Conservation (phyloP, 2,329 filamentous ascomycete genomes). For the Diplodia corticola region DNA sequence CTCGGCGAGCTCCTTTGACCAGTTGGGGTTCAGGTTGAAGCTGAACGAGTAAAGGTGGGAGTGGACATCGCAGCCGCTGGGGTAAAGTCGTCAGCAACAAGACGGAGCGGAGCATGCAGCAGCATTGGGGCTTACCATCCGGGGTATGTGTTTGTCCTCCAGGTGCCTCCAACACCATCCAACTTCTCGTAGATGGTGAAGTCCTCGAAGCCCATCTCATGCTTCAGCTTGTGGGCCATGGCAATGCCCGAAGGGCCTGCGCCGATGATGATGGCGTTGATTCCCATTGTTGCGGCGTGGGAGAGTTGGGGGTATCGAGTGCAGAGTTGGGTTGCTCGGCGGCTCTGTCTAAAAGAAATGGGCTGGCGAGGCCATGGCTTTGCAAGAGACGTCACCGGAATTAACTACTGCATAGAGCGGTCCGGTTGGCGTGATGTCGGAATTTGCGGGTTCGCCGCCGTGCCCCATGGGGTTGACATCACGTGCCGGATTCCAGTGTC, state of each 20-base stretch:
- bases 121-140: slow-evolving; percentile 30
- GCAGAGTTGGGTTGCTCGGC: background rate
- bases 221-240: slow-evolving; percentile 37
- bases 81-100: slow-evolving; percentile 15
- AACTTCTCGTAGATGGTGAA: slow-evolving; percentile 39
- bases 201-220: slow-evolving; percentile 34
- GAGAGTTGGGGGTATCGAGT: background rate
- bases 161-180: slow-evolving; percentile 35
- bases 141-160: slow-evolving; percentile 36
- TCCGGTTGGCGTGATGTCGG: too few species aligned
- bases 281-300: background rate
- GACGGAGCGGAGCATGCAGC: slow-evolving; percentile 25
- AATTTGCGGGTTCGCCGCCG: too few species aligned
- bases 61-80: background rate
- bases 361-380: too few species aligned
- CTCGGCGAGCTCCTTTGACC: slow-evolving; percentile 39
- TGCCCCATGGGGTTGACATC: too few species aligned
- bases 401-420: too few species aligned
- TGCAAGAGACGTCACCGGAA: background rate
- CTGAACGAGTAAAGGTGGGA: slow-evolving; percentile 47
- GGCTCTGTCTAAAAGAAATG: background rate
- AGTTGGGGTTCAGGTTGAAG: slow-evolving; percentile 45
- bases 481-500: background rate
- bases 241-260: slow-evolving; percentile 38
- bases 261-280: slow-evolving; percentile 35